Evolutionary conservation across 768 basidiomycete genomes (phyloP).

Genomic region (Asterophora parasitica): DNA sequence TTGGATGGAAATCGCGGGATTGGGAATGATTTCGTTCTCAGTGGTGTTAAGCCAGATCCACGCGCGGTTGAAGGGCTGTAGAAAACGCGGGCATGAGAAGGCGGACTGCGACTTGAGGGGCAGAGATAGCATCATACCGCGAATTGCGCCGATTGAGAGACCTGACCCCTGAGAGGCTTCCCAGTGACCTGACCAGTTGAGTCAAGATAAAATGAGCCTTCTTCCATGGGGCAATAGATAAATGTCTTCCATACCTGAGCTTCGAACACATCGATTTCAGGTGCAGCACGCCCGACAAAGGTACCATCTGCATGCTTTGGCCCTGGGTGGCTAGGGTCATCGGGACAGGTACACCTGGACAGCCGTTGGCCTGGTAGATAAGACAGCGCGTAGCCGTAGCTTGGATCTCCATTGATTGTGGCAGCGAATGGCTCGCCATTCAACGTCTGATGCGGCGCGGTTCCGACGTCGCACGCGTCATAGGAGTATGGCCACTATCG

Average conservation of each 20-base stretch:
- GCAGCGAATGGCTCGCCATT: conserved; percentile 62
- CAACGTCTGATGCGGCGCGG: conserved; percentile 68
- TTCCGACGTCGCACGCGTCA: conserved; percentile 78
- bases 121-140: conserved; percentile 40
- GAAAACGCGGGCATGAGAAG: conserved; percentile 5
- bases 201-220: neutral
- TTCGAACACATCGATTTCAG: conserved; percentile 87
- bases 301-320: conserved; percentile 65
- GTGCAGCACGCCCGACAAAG: conserved; percentile 74
- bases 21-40: conserved; percentile 46
- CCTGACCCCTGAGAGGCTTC: conserved; percentile 47
- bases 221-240: conserved; percentile 8
- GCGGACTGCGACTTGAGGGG: neutral
- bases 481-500: conserved; percentile 74
- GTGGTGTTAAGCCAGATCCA: conserved; percentile 66
- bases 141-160: conserved; percentile 80
- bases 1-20: conserved; percentile 48
- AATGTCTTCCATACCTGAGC: conserved; percentile 44
- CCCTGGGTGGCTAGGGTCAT: conserved; percentile 71
- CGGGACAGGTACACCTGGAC: conserved; percentile 76
- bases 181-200: conserved; percentile 37
- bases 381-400: conserved; percentile 41
- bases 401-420: conserved; percentile 48
- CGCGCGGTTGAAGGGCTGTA: conserved; percentile 63
- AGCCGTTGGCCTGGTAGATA: conserved; percentile 74